phyloP scores from a whole-genome alignment of 2,329 filamentous ascomycete species.

The Canariomyces notabilis region DNA sequence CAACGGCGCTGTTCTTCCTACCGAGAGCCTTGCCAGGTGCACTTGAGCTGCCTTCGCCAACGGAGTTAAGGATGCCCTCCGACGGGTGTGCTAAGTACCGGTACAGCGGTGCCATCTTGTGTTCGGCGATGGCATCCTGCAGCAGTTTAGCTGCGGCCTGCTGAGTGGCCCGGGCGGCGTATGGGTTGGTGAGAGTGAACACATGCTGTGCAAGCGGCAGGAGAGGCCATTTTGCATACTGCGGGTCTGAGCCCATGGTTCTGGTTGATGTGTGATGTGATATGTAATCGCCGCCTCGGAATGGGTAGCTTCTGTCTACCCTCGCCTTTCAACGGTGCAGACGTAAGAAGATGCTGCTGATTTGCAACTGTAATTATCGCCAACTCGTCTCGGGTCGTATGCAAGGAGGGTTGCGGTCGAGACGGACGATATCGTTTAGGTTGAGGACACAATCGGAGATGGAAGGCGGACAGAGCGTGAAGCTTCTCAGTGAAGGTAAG shows the following conservation, averaged over 20 bases:
- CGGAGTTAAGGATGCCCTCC: conserved; percentile 74
- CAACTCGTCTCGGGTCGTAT: background rate
- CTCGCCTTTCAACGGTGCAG: too few relatives aligned
- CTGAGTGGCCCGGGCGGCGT: conserved; percentile 60
- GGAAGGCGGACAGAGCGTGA: too few relatives aligned
- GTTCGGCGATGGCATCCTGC: conserved; percentile 74
- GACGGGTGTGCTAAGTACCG: conserved; percentile 75
- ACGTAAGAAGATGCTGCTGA: too few relatives aligned
- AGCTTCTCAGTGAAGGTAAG: too few relatives aligned
- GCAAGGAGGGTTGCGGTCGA: background rate
- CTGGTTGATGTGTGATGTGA: conserved; percentile 12
- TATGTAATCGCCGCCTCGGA: conserved; percentile 1
- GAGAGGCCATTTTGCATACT: conserved; percentile 80
- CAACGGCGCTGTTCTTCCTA: conserved; percentile 65
- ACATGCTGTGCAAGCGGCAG: conserved; percentile 79
- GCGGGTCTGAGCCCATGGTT: conserved; percentile 73
- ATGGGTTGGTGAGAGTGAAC: conserved; percentile 79
- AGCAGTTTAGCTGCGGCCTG: conserved; percentile 67
- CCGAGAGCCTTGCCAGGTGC: conserved; percentile 53
- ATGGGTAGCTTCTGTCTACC: conserved; percentile 1
- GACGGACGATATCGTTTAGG: too few relatives aligned
- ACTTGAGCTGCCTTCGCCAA: conserved; percentile 58
- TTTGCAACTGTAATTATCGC: too few relatives aligned
- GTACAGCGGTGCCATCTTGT: conserved; percentile 87
- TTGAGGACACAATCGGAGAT: too few relatives aligned